Base-by-base conservation (phyloP, 148 eudicot species). In the Arctostaphylos glauca region DNA sequence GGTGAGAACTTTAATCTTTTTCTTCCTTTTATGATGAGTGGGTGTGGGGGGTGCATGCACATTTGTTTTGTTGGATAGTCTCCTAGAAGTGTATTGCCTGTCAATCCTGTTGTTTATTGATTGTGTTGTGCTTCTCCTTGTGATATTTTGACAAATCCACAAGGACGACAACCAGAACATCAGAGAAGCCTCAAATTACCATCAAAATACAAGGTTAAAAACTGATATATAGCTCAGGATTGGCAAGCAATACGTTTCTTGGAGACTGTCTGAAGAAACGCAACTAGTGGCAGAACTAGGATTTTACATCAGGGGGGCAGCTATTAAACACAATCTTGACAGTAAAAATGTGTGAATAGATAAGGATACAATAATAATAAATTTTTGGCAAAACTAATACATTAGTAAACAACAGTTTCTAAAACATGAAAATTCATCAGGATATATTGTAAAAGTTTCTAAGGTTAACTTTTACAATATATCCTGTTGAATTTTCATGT, bases 1-100 rank as follows among this genome's bases (percentile, higher is more conserved):
- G 95, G 95, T 91, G 80, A 85, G 90, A 67, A 19, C 50, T 68
- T 48, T 64, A 90, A 94, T 94, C 83, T 74, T 55, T 7, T 58
- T 3, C 19, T 31, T 78, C 12, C 79, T 53, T 81, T 83, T 14
- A n/a, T 67, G 53, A 60, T 16, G 38, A 38, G 41, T 4, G 49
- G 68, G 16, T 12, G 38, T 68, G 49, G 19, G 91, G 95, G 94
- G 14, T 78, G 12, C 68, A 41, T 47, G 58, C 56, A n/a, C 56
- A n/a, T 14, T 44, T 46, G 15, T 77, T 43, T 4, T 71, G 49
- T 43, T 16, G 48, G 47, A 71, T 44, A 43, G 44, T 68, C 48
- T 43, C 75, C 48, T 44, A 7, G 50, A 71, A 23, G 53, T 83
- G 58, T 23, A 16, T 49, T 71, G 81, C 9, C 72, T 19, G 19